phyloP scores from a whole-genome alignment of 2,329 filamentous ascomycete genomes.

The Cladophialophora carrionii region DNA sequence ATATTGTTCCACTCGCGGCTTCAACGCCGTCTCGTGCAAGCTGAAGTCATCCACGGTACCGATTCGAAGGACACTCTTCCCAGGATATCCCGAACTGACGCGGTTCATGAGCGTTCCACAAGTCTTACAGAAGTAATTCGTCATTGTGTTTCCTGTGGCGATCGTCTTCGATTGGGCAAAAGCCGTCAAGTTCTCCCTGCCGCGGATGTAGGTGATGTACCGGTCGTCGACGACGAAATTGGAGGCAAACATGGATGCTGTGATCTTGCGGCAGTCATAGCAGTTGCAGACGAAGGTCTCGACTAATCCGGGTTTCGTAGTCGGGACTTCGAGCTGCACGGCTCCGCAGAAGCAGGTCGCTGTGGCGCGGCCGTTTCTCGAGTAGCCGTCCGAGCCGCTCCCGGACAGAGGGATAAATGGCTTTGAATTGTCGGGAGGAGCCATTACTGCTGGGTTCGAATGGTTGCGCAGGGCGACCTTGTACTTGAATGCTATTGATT shows the following conservation, averaged over 20 bases:
- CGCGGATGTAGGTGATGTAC: constrained; percentile 55
- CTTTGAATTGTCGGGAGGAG: not conserved
- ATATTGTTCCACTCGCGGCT: constrained; percentile 59
- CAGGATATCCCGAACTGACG: constrained; percentile 51
- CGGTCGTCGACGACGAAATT: constrained; percentile 58
- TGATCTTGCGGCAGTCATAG: constrained; percentile 65
- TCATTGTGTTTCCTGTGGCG: constrained; percentile 56
- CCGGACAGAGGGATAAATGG: constrained; percentile 48
- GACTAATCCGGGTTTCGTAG: constrained; percentile 51
- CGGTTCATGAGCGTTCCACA: constrained; percentile 67
- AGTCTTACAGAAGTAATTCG: constrained; percentile 63
- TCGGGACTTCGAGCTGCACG: constrained; percentile 59
- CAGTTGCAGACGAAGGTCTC: constrained; percentile 64
- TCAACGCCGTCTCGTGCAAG: constrained; percentile 61
- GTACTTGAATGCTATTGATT: not conserved
- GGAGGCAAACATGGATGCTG: constrained; percentile 64
- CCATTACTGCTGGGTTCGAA: constrained; percentile 1
- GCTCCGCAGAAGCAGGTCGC: constrained; percentile 63
- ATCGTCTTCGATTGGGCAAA: constrained; percentile 56
- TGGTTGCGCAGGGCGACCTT: not conserved
- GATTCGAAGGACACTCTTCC: constrained; percentile 55
- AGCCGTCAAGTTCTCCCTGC: constrained; percentile 54
- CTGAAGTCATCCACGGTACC: constrained; percentile 66
- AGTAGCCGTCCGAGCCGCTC: constrained; percentile 51
- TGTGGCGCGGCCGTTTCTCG: constrained; percentile 54